phyloP scores from a whole-genome alignment of 495 filamentous ascomycete genomes.

The Hypoxylon subgilvum region DNA sequence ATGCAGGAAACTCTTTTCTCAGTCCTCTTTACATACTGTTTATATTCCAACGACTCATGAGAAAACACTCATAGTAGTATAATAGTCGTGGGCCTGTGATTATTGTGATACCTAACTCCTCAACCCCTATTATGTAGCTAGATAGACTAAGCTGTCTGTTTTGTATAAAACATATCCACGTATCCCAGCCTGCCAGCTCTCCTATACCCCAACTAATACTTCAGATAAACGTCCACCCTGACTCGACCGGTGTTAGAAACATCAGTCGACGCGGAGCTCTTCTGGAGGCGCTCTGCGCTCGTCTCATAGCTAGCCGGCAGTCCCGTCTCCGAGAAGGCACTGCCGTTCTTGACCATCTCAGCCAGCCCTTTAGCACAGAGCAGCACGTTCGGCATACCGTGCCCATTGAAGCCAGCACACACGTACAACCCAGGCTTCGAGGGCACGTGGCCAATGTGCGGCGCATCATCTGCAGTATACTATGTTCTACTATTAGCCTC shows the following conservation, averaged over 20 bases:
- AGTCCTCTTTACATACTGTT: too few species aligned
- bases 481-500: constrained; percentile 26
- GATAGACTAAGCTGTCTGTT: too few species aligned
- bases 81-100: too few species aligned
- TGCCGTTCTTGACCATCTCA: constrained; percentile 47
- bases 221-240: constrained; percentile 27
- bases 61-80: too few species aligned
- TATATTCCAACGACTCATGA: too few species aligned
- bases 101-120: too few species aligned
- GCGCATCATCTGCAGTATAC: constrained; percentile 51
- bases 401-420: constrained; percentile 57
- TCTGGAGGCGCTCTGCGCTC: constrained; percentile 41
- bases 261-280: constrained; percentile 6
- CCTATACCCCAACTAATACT: constrained; percentile 4
- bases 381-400: constrained; percentile 59
- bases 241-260: constrained; percentile 9
- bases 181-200: background rate
- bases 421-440: constrained; percentile 50
- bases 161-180: too few species aligned
- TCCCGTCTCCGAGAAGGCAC: constrained; percentile 47
- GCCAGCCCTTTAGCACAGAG: constrained; percentile 54
- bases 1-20: too few species aligned
- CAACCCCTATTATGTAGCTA: too few species aligned
- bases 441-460: constrained; percentile 55
- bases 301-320: constrained; percentile 51